Conservation (phyloP, 169 alveolate genomes). For the Plasmodium yoelii region DNA sequence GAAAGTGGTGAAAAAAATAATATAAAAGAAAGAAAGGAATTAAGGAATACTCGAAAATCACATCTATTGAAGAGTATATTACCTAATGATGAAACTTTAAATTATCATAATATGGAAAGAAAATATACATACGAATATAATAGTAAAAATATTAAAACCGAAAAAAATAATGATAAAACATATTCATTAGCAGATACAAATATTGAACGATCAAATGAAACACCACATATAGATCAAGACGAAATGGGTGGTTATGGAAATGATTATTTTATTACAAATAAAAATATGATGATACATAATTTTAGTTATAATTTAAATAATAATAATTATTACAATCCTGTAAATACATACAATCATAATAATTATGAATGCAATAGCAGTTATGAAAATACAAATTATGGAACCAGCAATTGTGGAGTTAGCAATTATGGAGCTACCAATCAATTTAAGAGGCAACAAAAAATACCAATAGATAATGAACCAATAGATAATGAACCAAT, state of each 20-base stretch:
- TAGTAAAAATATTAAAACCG: background rate
- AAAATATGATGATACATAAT: background rate
- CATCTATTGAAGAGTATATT: slow-evolving; percentile 13
- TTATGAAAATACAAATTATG: background rate
- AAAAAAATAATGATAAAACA: background rate
- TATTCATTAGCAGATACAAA: too few species aligned
- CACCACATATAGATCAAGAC: too few species aligned
- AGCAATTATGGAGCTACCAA: background rate
- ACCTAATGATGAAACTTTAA: background rate
- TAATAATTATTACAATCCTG: background rate
- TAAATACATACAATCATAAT: background rate
- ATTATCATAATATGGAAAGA: slow-evolving; percentile 1
- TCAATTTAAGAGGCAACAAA: too few species aligned
- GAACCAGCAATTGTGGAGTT: background rate
- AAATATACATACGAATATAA: background rate
- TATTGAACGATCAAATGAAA: too few species aligned
- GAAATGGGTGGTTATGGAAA: too few species aligned
- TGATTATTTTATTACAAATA: too few species aligned
- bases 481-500: background rate
- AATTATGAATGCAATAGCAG: background rate
- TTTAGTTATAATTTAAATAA: background rate
- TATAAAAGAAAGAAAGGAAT: background rate
- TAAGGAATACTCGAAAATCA: background rate
- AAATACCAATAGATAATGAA: background rate
- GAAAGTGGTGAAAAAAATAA: background rate